Evolutionary conservation across 345 rosid genomes (phyloP), one percentile per base, ranked within the genome.

Genomic region (Capsella bursapastoris): DNA sequence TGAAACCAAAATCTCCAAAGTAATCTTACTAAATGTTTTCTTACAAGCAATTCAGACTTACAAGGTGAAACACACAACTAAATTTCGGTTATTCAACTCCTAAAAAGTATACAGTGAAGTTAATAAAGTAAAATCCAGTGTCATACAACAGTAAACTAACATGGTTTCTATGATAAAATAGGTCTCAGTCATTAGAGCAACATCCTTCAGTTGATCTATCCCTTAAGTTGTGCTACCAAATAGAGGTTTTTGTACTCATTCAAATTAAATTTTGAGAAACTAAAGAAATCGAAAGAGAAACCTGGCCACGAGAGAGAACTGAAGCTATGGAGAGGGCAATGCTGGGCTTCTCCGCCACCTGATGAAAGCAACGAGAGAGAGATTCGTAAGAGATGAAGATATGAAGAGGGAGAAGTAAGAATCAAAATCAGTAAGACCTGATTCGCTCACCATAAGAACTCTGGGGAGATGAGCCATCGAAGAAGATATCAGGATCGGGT

Each of bases 311-410:
- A 14, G 96, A 89, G 79, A 91, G 91, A 12, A 81, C 88, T 35
- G 96, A 83, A 72, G 98, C 98, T 15, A 94, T 84, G 59, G 95
- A 91, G 82, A 79, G 82, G 13, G 98, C 98, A 51, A 94, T 91
- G 85, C 97, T 91, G 22, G 97, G 98, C 89, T 94, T 94, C 87
- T 94, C 98, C 10, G 98, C 97, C 60, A 94, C 93, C 98, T 86
- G 85, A 34, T 9, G 64, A 60, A 34, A 66, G 2, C 57, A 71
- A 58, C 70, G 27, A 37, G 41, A 37, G 35, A 15, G 41, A 10
- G n/a, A 40, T 65, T 11, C 6, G 52, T 55, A 37, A 47, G 52
- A 60, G 41, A 58, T 5, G 31, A 15, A 8, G 43, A 41, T 61
- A 13, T 49, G 27, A 28, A 43, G 60, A 71, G 7, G 1, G 22